Conservation (phyloP, 257 asterid species). For the Perilla frutescens region DNA sequence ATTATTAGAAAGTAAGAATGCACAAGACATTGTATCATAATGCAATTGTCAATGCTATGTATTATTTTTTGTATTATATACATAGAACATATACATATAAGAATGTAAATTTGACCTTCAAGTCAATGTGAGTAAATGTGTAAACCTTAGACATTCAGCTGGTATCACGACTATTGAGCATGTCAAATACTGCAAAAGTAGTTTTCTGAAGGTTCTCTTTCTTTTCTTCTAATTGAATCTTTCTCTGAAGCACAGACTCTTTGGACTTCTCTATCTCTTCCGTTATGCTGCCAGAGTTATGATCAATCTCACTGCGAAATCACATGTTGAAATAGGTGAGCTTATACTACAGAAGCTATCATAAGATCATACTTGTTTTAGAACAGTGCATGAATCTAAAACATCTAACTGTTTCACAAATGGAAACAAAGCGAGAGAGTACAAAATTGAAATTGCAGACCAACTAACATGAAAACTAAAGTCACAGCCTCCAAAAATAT, state of each 20-base stretch:
- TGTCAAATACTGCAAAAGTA: constrained; percentile 76
- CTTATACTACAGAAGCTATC: constrained; percentile 10
- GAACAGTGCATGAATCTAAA: constrained; percentile 12
- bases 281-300: constrained; percentile 62
- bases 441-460: constrained; percentile 15
- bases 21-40: constrained; percentile 3
- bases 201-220: constrained; percentile 78
- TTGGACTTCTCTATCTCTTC: constrained; percentile 75
- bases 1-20: constrained; percentile 14
- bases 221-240: constrained; percentile 70
- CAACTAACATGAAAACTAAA: constrained; percentile 18
- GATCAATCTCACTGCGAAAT: constrained; percentile 71
- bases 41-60: constrained; percentile 18
- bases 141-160: constrained; percentile 50
- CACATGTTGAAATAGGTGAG: constrained; percentile 30
- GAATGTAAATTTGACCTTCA: constrained; percentile 24
- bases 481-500: constrained; percentile 10
- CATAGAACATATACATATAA: constrained; percentile 23
- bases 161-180: constrained; percentile 59
- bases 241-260: constrained; percentile 70
- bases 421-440: constrained; percentile 8
- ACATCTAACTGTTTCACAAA: background rate
- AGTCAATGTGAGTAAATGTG: constrained; percentile 26
- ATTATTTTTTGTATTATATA: constrained; percentile 25
- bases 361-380: background rate